These are phyloP conservation scores for Parmelia sp. DNA, from an alignment of 495 filamentous ascomycete species.

Conservation along the genomic window DNA sequence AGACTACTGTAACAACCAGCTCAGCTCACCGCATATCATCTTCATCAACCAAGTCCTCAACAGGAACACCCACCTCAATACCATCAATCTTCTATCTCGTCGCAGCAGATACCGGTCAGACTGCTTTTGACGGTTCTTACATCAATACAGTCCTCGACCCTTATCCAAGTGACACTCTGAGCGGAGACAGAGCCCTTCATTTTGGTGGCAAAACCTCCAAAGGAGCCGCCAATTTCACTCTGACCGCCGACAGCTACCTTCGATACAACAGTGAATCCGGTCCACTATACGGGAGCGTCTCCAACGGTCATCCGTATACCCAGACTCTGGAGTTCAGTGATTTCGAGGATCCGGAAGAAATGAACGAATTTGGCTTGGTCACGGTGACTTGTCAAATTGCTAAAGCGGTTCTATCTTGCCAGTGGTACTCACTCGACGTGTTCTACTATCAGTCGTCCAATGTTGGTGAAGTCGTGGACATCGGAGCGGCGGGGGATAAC, in stretches of 20 bases:
- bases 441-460: background rate
- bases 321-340: background rate
- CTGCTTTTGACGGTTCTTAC: background rate
- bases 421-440: background rate
- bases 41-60: background rate
- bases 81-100: background rate
- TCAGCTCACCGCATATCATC: background rate
- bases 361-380: background rate
- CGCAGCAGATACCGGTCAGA: background rate
- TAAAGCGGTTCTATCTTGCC: background rate
- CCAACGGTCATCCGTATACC: background rate
- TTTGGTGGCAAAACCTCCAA: background rate
- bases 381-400: background rate
- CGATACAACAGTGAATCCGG: background rate
- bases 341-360: background rate
- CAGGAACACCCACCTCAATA: background rate
- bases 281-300: background rate
- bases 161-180: background rate
- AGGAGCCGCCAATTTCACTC: background rate
- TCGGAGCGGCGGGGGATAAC: background rate
- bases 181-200: background rate
- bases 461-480: background rate
- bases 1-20: background rate
- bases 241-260: background rate
- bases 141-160: background rate